These are phyloP conservation scores for Saccharomyces hybrid DNA, from an alignment of 1,139 yeast genomes.

Conservation along the genomic window DNA sequence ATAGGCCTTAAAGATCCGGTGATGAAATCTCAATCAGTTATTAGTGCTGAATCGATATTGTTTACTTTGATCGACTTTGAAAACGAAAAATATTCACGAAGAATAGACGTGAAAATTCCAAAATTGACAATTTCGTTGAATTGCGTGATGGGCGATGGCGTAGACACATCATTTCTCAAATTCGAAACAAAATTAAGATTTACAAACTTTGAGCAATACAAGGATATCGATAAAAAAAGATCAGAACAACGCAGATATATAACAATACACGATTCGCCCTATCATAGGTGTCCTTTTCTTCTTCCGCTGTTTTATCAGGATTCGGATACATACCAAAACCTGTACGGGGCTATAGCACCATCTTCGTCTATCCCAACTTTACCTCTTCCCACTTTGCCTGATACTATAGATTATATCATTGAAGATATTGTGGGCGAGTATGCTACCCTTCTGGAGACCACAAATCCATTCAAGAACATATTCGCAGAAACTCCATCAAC, in stretches of 20 bases:
- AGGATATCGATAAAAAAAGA: conserved; percentile 42
- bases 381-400: conserved; percentile 50
- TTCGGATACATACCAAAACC: conserved; percentile 37
- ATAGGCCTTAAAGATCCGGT: conserved; percentile 31
- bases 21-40: conserved; percentile 23
- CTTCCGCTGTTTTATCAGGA: conserved; percentile 45
- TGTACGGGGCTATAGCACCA: conserved; percentile 49
- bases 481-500: conserved; percentile 2
- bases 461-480: not conserved
- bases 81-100: conserved; percentile 54
- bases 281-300: conserved; percentile 69
- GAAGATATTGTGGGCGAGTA: conserved; percentile 32
- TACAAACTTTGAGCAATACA: conserved; percentile 54
- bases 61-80: conserved; percentile 61
- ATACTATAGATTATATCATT: conserved; percentile 37
- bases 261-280: conserved; percentile 70
- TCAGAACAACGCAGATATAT: conserved; percentile 59
- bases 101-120: conserved; percentile 47
- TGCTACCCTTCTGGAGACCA: conserved; percentile 2
- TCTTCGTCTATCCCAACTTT: conserved; percentile 60
- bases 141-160: conserved; percentile 16
- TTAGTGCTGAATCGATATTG: conserved; percentile 37
- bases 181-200: conserved; percentile 51
- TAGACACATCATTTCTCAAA: conserved; percentile 21
- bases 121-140: conserved; percentile 29